Evolutionary conservation across 192 early-diverging fungal species (phyloP).

Genomic region (Gigaspora rosea): DNA sequence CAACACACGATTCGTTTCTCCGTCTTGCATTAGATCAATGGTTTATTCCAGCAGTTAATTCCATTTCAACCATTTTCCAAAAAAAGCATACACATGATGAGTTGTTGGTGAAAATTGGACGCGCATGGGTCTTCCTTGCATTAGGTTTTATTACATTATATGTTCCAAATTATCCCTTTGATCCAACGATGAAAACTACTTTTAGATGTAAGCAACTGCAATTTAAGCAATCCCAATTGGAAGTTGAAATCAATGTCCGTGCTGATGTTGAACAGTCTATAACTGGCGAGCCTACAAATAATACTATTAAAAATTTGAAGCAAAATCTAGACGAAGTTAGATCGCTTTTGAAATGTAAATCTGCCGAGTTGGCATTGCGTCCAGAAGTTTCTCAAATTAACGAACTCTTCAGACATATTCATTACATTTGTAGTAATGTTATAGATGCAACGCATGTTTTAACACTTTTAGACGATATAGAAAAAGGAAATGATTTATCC

Average conservation of each 20-base stretch:
- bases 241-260: slow-evolving; percentile 62
- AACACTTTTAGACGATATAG: slow-evolving; percentile 49
- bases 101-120: slow-evolving; percentile 41
- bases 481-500: slow-evolving; percentile 39
- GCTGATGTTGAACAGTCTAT: slow-evolving; percentile 56
- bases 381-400: slow-evolving; percentile 66
- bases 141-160: slow-evolving; percentile 67
- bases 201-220: slow-evolving; percentile 66
- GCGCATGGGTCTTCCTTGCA: slow-evolving; percentile 59
- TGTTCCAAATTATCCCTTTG: slow-evolving; percentile 78
- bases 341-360: slow-evolving; percentile 38
- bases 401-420: slow-evolving; percentile 65
- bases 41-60: slow-evolving; percentile 12
- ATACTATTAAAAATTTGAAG: slow-evolving; percentile 35
- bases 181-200: slow-evolving; percentile 79
- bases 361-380: slow-evolving; percentile 58
- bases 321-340: slow-evolving; percentile 39
- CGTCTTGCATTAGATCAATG: neutral
- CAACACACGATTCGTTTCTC: neutral
- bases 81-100: no score
- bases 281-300: slow-evolving; percentile 61
- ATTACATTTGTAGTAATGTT: slow-evolving; percentile 56
- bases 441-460: slow-evolving; percentile 49
- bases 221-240: slow-evolving; percentile 48
- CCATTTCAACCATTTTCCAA: no score